Evolutionary conservation across 805 yeast species (phyloP).

Genomic region (Millerozyma acaciae): DNA sequence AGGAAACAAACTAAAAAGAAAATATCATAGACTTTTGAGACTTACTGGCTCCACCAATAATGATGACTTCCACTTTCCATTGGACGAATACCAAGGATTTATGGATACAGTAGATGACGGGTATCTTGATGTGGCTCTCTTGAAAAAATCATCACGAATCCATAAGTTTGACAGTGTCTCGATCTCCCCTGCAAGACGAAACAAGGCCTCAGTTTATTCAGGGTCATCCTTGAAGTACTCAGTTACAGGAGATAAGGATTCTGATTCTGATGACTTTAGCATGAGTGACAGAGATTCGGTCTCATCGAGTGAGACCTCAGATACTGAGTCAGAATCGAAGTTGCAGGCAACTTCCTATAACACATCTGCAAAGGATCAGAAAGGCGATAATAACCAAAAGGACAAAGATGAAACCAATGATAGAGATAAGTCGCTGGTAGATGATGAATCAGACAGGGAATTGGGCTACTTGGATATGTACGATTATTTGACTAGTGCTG

Average conservation of each 20-base stretch:
- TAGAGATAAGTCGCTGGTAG: constrained; percentile 23
- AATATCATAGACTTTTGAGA: constrained; percentile 21
- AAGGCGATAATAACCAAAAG: too few species aligned
- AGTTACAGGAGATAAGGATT: too few species aligned
- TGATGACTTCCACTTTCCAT: constrained; percentile 28
- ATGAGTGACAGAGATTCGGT: constrained; percentile 1
- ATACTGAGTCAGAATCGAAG: constrained; percentile 2
- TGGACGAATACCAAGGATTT: constrained; percentile 52
- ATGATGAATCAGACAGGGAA: constrained; percentile 23
- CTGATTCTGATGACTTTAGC: too few species aligned
- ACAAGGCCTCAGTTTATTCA: constrained; percentile 7
- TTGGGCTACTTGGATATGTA: constrained; percentile 27
- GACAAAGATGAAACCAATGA: too few species aligned
- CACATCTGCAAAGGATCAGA: constrained; percentile 9
- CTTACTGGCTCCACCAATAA: constrained; percentile 20
- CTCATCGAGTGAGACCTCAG: not conserved
- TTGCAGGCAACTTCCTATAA: constrained; percentile 3
- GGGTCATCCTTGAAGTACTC: constrained; percentile 1
- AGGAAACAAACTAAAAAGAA: constrained; percentile 34
- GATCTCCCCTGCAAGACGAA: constrained; percentile 12
- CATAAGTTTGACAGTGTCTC: constrained; percentile 21
- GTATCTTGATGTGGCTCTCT: constrained; percentile 49
- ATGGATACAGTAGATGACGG: constrained; percentile 65
- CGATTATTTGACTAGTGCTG: constrained; percentile 13
- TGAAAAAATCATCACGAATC: constrained; percentile 42